Base-by-base conservation (phyloP, 495 filamentous ascomycete genomes). In the Hyaloscypha variabilis region DNA sequence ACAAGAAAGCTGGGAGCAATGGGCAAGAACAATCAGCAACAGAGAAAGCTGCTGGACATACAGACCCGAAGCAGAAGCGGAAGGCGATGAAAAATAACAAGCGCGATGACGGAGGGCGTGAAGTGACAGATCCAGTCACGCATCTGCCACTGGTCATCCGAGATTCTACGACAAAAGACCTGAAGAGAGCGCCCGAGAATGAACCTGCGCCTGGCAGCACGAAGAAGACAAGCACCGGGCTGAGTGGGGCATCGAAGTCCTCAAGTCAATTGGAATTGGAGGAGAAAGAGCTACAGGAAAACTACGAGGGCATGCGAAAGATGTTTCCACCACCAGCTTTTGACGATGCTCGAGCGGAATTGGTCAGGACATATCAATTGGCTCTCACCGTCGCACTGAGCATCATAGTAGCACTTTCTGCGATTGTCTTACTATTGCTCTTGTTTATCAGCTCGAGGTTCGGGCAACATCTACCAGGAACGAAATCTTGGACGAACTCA, bases 111-210 rank as follows among this genome's bases (percentile, higher is more conserved):
- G 80, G 79, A 31, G 83, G 83, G 19, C 79, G 88, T 17, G 77
- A 88, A 69, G 88, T 91, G n/a, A 91, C 87, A 6, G 88, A 91
- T 73, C 88, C 88, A 0, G 83, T 91, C 17, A 91, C 88, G 0
- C 88, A 91, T 72, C 74, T 91, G 1, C 87, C 87, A 6, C 77
- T 90, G 24, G 74, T 72, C 23, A 85, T 90, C 42, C 87, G 89
- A 69, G 88, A 90, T 68, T 85, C 84, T 65, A 90, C 87, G 0
- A 74, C 78, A 36, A 80, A 83, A 52, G 84, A 88, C 59, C 74
- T 91, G 29, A 77, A 82, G 31, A 75, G 75, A 4, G 79, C 79
- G 1, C 82, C 84, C 23, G 79, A 85, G 68, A 89, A 89, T 64
- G 76, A 81, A 17, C 76, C 82, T 1, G 75, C 79, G 2, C 71